phyloP scores from a whole-genome alignment of 306 rosid genomes.

The Cucumis cinereus region DNA sequence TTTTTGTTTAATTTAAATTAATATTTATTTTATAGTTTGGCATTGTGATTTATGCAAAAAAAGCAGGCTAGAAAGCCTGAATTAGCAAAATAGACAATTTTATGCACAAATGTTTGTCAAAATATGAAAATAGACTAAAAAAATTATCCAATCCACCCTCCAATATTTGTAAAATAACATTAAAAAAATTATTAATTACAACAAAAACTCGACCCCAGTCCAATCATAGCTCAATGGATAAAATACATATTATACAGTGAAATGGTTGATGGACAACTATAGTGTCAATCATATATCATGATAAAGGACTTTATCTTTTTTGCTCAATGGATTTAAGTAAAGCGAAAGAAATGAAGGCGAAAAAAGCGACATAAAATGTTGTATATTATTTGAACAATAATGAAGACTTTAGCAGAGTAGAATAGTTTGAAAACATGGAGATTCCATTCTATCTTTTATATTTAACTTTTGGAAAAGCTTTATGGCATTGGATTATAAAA shows the following conservation, averaged over 20 bases:
- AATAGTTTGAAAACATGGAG: constrained; percentile 6
- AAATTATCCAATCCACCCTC: too few relatives aligned
- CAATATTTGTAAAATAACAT: too few relatives aligned
- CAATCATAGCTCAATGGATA: too few relatives aligned
- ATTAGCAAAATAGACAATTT: too few relatives aligned
- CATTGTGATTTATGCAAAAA: too few relatives aligned
- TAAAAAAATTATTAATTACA: too few relatives aligned
- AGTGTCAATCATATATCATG: neutral
- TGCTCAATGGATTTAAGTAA: neutral
- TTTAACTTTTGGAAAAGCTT: neutral
- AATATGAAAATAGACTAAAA: too few relatives aligned
- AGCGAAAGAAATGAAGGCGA: neutral
- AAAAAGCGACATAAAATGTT: neutral
- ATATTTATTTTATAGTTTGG: too few relatives aligned
- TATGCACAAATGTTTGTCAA: too few relatives aligned
- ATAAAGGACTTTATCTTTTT: neutral
- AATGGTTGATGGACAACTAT: neutral
- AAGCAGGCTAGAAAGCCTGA: neutral
- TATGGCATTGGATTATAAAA: neutral
- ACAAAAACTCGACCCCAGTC: too few relatives aligned
- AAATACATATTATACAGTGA: too few relatives aligned
- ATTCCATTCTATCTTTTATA: neutral
- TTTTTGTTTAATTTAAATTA: too few relatives aligned
- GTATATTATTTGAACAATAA: neutral
- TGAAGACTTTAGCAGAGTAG: neutral